These are phyloP conservation scores for Leishmania tarentolae DNA, from an alignment of 208 protist genomes.

Conservation along the genomic window DNA sequence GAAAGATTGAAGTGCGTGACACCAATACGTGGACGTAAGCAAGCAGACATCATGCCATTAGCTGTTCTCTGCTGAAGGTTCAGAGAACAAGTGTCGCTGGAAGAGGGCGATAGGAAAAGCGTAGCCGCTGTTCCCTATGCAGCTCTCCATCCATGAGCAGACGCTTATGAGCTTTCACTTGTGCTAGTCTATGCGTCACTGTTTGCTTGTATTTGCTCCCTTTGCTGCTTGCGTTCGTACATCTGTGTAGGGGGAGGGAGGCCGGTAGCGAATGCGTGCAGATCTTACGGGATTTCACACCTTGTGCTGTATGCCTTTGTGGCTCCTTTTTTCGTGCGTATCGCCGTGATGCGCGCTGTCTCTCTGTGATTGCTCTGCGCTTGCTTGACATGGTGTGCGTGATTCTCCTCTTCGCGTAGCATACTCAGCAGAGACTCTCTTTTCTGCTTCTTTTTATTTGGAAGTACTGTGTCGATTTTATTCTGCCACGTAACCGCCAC, in stretches of 20 bases:
- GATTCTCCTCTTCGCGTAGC: background rate
- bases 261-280: background rate
- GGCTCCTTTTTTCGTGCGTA: background rate
- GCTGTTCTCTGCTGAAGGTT: background rate
- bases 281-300: background rate
- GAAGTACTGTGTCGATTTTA: background rate
- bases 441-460: background rate
- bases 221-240: background rate
- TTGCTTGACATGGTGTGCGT: constrained; percentile 3
- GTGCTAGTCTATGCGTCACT: background rate
- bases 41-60: background rate
- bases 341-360: background rate
- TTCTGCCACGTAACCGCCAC: background rate
- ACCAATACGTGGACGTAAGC: background rate
- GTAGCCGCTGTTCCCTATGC: background rate
- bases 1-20: background rate
- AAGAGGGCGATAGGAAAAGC: background rate
- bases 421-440: background rate
- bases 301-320: background rate
- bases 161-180: background rate
- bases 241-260: background rate
- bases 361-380: background rate
- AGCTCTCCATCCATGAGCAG: background rate
- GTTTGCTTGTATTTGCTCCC: background rate
- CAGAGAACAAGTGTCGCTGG: background rate